phyloP scores from a whole-genome alignment of 2,329 filamentous ascomycete genomes.

The Cladophialophora bantiana region DNA sequence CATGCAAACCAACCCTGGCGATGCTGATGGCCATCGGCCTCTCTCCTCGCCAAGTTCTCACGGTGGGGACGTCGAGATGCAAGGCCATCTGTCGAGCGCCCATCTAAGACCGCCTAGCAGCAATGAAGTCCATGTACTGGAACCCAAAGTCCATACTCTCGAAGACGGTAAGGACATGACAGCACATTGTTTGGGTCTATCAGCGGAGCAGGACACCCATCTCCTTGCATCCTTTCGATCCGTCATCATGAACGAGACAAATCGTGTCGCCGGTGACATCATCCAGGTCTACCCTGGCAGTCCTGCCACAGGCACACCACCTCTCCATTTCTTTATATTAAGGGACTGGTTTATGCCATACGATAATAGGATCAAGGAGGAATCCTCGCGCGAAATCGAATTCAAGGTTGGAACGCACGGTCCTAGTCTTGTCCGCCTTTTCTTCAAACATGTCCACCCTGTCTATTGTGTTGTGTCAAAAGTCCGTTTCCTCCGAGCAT shows the following conservation, averaged over 20 bases:
- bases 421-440: conserved; percentile 53
- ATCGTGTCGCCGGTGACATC: conserved; percentile 54
- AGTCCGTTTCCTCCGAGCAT: conserved; percentile 52
- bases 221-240: conserved; percentile 58
- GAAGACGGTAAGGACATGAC: conserved; percentile 54
- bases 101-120: conserved; percentile 22
- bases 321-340: conserved; percentile 57
- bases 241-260: conserved; percentile 55
- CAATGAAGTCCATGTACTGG: conserved; percentile 13
- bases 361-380: conserved; percentile 49
- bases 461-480: conserved; percentile 56
- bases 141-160: conserved; percentile 46
- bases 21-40: conserved; percentile 6
- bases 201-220: conserved; percentile 57
- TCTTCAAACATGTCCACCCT: conserved; percentile 57
- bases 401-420: conserved; percentile 51
- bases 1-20: conserved; percentile 23
- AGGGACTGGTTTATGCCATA: conserved; percentile 56
- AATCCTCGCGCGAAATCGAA: conserved; percentile 55
- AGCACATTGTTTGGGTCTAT: conserved; percentile 55
- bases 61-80: conserved; percentile 5
- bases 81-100: conserved; percentile 4
- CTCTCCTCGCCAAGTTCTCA: conserved; percentile 19
- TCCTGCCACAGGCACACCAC: conserved; percentile 47
- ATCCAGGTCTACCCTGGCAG: conserved; percentile 53